Conservation (phyloP, 148 eudicot species). For the Spergularia marina region DNA sequence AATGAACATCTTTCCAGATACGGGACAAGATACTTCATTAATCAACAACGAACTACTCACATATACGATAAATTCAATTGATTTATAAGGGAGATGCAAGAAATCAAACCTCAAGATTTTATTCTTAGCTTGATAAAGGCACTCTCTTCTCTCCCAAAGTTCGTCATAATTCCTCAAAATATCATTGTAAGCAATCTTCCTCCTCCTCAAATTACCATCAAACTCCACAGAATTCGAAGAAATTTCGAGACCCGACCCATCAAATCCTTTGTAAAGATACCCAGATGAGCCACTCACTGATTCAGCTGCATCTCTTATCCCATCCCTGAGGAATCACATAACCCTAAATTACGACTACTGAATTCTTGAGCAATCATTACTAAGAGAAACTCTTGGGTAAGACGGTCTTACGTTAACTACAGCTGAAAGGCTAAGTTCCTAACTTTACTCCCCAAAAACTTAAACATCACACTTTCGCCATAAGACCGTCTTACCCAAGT, state of each 20-base stretch:
- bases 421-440: background rate
- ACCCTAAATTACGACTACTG: background rate
- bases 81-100: background rate
- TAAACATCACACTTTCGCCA: background rate
- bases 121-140: conserved; percentile 49
- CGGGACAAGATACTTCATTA: too few species aligned
- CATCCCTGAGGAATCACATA: conserved; percentile 21
- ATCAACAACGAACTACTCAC: too few species aligned
- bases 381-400: background rate
- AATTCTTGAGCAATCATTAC: background rate
- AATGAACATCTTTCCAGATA: too few species aligned
- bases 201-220: conserved; percentile 40
- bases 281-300: conserved; percentile 30
- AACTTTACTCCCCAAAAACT: background rate
- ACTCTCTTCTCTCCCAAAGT: conserved; percentile 27
- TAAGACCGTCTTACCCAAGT: background rate
- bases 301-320: conserved; percentile 24
- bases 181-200: conserved; percentile 30
- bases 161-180: conserved; percentile 50
- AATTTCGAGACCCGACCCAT: conserved; percentile 17
- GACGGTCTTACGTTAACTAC: background rate
- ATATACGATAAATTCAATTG: background rate
- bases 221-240: conserved; percentile 27
- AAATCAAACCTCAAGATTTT: conserved; percentile 55
- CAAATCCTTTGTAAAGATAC: conserved; percentile 26